These are phyloP conservation scores for Ottelia alismoides DNA, from an alignment of 106 monocot species.

Conservation along the genomic window DNA sequence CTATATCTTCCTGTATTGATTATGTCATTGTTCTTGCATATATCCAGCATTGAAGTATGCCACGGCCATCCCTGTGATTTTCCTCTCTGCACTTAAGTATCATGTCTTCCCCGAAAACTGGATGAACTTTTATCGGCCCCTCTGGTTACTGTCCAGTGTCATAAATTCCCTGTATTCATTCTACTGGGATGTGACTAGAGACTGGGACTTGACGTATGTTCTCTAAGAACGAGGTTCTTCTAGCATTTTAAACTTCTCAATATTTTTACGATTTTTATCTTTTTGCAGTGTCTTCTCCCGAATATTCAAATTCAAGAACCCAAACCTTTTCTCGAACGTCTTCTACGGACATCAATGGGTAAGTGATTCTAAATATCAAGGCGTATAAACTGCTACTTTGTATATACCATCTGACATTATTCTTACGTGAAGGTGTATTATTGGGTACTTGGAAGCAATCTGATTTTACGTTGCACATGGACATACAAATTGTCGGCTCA, in stretches of 20 bases:
- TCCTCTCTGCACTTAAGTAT: conserved; percentile 87
- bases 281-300: conserved; percentile 50
- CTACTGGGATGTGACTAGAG: conserved; percentile 84
- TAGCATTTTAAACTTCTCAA: neutral
- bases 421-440: conserved; percentile 47
- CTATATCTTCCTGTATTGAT: too few relatives aligned
- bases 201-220: conserved; percentile 82
- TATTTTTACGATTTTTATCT: neutral
- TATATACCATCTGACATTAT: too few relatives aligned
- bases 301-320: conserved; percentile 83
- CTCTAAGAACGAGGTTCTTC: neutral
- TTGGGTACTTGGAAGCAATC: conserved; percentile 56
- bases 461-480: conserved; percentile 71
- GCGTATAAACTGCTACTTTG: too few relatives aligned
- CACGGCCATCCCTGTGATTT: conserved; percentile 80
- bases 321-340: conserved; percentile 30
- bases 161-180: conserved; percentile 86
- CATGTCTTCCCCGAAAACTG: conserved; percentile 69
- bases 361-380: too few relatives aligned
- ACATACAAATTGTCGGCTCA: conserved; percentile 78
- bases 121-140: conserved; percentile 68
- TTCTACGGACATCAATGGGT: conserved; percentile 78
- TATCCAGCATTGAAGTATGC: conserved; percentile 87
- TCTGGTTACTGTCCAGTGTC: conserved; percentile 74
- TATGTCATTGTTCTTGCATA: too few relatives aligned